Conservation (phyloP, 75 land plant species). For the Selaginella moellendorffii region DNA sequence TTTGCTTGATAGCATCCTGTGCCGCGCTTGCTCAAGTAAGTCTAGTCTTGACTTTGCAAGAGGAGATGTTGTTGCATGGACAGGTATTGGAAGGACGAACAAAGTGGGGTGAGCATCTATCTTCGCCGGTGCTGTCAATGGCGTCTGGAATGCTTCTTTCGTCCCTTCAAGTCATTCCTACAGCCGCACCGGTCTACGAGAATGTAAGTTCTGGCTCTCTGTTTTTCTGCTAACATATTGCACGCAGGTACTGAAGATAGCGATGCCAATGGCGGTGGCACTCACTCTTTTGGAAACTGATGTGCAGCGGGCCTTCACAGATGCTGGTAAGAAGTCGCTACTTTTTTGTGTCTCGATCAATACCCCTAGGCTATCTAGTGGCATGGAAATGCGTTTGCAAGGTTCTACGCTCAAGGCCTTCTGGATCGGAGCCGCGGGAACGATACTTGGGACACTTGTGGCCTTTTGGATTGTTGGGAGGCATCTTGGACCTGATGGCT, state of each 20-base stretch:
- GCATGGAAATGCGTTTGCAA: no score
- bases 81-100: constrained; percentile 29
- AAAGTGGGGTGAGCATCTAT: constrained; percentile 17
- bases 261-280: constrained; percentile 30
- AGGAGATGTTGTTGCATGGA: no score
- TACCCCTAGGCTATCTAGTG: no score
- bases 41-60: background rate
- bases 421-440: constrained; percentile 36
- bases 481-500: constrained; percentile 25
- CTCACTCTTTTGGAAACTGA: constrained; percentile 27
- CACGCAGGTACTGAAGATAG: constrained; percentile 16
- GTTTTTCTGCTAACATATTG: background rate
- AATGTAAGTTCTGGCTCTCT: constrained; percentile 15
- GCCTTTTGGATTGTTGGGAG: constrained; percentile 25
- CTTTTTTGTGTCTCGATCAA: no score
- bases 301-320: constrained; percentile 19
- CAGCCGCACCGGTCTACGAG: constrained; percentile 22
- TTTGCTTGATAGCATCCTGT: background rate
- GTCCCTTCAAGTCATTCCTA: constrained; percentile 17
- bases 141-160: constrained; percentile 24
- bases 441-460: constrained; percentile 27
- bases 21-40: background rate
- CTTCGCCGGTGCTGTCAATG: constrained; percentile 27
- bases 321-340: constrained; percentile 31
- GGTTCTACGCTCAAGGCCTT: constrained; percentile 32